phyloP scores from a whole-genome alignment of 1,284 basidiomycete species.

The Somion occarium region DNA sequence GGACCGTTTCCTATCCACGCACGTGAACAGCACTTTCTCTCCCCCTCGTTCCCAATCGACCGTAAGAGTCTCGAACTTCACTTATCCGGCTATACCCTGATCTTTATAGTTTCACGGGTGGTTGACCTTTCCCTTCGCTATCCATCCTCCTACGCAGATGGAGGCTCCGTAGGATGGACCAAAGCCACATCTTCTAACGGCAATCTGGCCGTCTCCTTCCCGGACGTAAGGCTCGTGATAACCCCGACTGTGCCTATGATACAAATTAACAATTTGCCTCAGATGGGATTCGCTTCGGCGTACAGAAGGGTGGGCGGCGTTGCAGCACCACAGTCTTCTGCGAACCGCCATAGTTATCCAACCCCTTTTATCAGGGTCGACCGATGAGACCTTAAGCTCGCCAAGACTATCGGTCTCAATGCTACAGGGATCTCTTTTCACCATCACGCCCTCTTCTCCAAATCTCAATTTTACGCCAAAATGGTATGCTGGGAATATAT shows the following conservation, averaged over 20 bases:
- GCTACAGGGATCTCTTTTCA: conserved; percentile 64
- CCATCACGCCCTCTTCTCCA: conserved; percentile 42
- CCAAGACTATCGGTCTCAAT: conserved; percentile 41
- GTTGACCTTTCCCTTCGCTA: conserved; percentile 44
- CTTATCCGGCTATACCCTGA: neutral
- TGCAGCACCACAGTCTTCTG: conserved; percentile 73
- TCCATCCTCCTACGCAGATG: conserved; percentile 64
- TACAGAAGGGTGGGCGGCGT: conserved; percentile 77
- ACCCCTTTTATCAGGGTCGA: conserved; percentile 35
- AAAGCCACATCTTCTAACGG: conserved; percentile 37
- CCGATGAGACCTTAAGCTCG: neutral
- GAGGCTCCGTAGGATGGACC: conserved; percentile 55
- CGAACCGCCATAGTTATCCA: conserved; percentile 52
- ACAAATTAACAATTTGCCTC: neutral
- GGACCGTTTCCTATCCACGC: conserved; percentile 81
- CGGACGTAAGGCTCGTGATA: conserved; percentile 32
- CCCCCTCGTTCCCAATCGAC: conserved; percentile 68
- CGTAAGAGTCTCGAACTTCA: conserved; percentile 31
- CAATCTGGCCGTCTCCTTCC: conserved; percentile 54
- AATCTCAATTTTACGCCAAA: conserved; percentile 32
- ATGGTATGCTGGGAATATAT: conserved; percentile 77
- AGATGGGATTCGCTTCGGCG: conserved; percentile 66
- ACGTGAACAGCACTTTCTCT: conserved; percentile 73
- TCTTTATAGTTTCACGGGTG: conserved; percentile 34
- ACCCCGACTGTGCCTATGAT: neutral